phyloP scores from a whole-genome alignment of 148 eudicot genomes.

The Camellia sinensis region DNA sequence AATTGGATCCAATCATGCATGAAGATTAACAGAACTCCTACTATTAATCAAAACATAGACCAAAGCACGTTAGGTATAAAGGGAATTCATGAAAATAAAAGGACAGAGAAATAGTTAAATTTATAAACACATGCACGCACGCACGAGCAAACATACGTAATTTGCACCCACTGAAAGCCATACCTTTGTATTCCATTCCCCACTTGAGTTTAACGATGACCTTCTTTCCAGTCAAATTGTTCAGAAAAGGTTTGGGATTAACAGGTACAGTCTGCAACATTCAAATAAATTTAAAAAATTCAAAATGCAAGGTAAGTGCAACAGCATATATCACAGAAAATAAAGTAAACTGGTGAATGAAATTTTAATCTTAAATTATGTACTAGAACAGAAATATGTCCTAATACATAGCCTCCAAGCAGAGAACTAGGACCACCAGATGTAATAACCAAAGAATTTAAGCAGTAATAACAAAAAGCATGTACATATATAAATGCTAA shows the following conservation, averaged over 20 bases:
- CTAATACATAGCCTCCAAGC: no score
- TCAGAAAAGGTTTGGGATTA: conserved; percentile 72
- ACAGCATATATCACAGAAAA: no score
- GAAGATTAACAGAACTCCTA: background rate
- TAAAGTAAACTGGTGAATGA: background rate
- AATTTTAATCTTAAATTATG: background rate
- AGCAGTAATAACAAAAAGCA: background rate
- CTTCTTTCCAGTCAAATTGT: conserved; percentile 68
- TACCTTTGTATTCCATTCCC: conserved; percentile 84
- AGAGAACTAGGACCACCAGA: background rate
- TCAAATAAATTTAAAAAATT: background rate
- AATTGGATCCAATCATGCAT: background rate
- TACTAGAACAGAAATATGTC: background rate
- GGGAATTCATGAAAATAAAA: background rate
- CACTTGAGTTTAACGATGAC: conserved; percentile 68
- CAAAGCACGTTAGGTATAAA: background rate
- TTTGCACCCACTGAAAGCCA: background rate
- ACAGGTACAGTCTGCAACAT: conserved; percentile 67
- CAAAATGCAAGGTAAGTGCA: background rate
- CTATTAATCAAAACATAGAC: background rate
- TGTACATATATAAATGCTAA: background rate
- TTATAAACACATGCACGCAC: no score
- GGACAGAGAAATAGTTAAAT: background rate
- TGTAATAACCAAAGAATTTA: background rate
- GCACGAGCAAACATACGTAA: background rate